Evolutionary conservation across 2,329 filamentous ascomycete genomes (phyloP).

Genomic region (Scytalidium sp.): DNA sequence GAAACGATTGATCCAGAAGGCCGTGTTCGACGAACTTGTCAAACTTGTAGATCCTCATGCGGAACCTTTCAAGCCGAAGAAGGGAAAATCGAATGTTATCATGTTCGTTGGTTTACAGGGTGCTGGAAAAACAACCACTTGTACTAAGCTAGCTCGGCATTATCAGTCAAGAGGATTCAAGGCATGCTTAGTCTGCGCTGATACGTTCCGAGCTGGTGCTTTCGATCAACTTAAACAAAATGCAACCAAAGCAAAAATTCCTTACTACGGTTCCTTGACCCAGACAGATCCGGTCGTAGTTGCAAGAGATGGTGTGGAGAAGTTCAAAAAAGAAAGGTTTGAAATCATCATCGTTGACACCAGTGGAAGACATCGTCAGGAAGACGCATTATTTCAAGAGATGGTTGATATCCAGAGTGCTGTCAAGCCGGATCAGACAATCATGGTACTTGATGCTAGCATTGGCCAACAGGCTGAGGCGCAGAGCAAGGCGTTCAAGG

Average conservation of each 20-base stretch:
- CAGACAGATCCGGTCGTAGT: conserved; percentile 95
- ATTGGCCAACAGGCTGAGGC: conserved; percentile 96
- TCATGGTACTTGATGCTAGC: conserved; percentile 95
- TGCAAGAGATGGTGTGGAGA: conserved; percentile 91
- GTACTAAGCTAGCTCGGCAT: conserved; percentile 93
- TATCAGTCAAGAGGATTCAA: conserved; percentile 94
- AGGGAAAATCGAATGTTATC: conserved; percentile 93
- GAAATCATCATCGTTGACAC: conserved; percentile 99
- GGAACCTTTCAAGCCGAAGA: conserved; percentile 95
- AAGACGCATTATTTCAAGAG: conserved; percentile 91
- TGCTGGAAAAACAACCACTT: conserved; percentile 96
- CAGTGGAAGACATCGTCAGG: conserved; percentile 89
- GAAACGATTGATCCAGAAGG: conserved; percentile 96
- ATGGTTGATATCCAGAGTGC: conserved; percentile 96
- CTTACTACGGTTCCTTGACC: conserved; percentile 94
- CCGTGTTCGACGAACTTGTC: conserved; percentile 95
- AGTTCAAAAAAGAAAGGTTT: conserved; percentile 98
- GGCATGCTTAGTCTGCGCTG: conserved; percentile 90
- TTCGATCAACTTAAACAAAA: conserved; percentile 99
- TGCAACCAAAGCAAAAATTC: conserved; percentile 97
- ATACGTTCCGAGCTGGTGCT: conserved; percentile 96
- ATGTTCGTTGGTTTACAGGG: conserved; percentile 99
- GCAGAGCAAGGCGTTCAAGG: conserved; percentile 95
- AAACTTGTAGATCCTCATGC: conserved; percentile 93
- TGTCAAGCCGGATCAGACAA: conserved; percentile 90